A percentile compares a stretch with the other conserved stretches of the same genome.
These are phyloP conservation scores for Saccharomycopsis hybrid DNA, from an alignment of 1,139 yeast species.

Conservation along the genomic window DNA sequence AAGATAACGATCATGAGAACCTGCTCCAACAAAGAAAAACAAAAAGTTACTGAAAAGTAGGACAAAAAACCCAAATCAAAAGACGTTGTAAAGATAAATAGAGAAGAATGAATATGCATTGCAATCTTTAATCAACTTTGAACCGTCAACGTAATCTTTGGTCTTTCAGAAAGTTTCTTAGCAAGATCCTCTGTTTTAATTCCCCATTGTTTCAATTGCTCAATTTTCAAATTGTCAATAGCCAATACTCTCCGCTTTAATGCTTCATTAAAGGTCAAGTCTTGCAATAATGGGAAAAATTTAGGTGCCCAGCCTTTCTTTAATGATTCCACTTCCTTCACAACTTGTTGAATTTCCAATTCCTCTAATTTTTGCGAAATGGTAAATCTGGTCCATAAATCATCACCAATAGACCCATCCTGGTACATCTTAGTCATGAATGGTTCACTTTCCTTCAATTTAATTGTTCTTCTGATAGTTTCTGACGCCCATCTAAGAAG, in stretches of 20 bases:
- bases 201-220: conserved; percentile 47
- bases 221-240: conserved; percentile 49
- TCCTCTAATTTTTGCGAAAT: conserved; percentile 75
- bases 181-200: conserved; percentile 26
- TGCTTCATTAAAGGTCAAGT: conserved; percentile 88
- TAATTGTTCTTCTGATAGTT: conserved; percentile 88
- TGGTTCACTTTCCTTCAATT: conserved; percentile 52
- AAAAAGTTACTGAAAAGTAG: too few species aligned
- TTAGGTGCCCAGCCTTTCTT: conserved; percentile 78
- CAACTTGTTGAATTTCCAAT: conserved; percentile 70
- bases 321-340: conserved; percentile 65
- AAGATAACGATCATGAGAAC: too few species aligned
- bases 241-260: conserved; percentile 70
- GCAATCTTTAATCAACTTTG: too few species aligned
- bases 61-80: too few species aligned
- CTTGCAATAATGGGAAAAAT: conserved; percentile 77
- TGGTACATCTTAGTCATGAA: conserved; percentile 68
- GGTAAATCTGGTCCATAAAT: conserved; percentile 71
- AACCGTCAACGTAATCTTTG: conserved; percentile 12
- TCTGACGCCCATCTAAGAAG: conserved; percentile 77
- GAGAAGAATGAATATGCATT: too few species aligned
- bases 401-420: conserved; percentile 88
- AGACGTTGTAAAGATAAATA: too few species aligned
- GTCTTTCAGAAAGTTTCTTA: conserved; percentile 4
- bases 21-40: too few species aligned